Base-by-base conservation (phyloP, 352 stramenopile species). In the Phytophthora cactorum region DNA sequence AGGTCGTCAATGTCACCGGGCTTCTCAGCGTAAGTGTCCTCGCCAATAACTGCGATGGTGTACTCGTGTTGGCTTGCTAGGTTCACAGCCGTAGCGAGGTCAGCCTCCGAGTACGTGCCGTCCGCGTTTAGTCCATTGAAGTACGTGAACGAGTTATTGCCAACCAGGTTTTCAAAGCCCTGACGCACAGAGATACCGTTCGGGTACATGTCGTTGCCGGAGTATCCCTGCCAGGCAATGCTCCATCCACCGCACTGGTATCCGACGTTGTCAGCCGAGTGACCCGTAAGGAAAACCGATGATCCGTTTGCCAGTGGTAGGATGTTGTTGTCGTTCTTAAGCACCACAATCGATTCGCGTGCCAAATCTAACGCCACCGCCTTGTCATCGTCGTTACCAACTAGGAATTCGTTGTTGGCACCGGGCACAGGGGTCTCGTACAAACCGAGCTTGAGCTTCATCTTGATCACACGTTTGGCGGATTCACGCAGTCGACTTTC, bases 1-100 rank as follows among this genome's bases (percentile, higher is more conserved):
- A 95, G 55, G 55, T 97, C 84, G 31, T 92, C 67, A 47, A 97
- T 92, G 61, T 97, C 91, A 3, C 91, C 91, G 2, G 82, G 75
- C 55, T 97, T 97, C 61, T 97, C 91, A 5, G 90, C 75, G 64
- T 96, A 97, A 0, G 77, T 68, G 7, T 49, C 38, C 60, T 97
- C 91, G 15, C 91, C 91, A 36, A 97, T 82, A 32, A 82, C 86
- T 5, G 91, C 78, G 27, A 97, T 77, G 0, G 88, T 91, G 70
- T 93, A 91, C 9, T 79, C 55, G 5, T 86, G 68, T 17, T 77
- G 62, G 14, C 68, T 66, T 9, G 87, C 87, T 29, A 84, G 63
- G 4, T 52, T 34, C 67, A 88, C 92, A 38, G 73, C 89, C 5
- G 66, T 85, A 36, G 77, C 76, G 10, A 90, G 65, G 54, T 89